Conservation (phyloP, 129 eudicot species). For the Apium graveolens region DNA sequence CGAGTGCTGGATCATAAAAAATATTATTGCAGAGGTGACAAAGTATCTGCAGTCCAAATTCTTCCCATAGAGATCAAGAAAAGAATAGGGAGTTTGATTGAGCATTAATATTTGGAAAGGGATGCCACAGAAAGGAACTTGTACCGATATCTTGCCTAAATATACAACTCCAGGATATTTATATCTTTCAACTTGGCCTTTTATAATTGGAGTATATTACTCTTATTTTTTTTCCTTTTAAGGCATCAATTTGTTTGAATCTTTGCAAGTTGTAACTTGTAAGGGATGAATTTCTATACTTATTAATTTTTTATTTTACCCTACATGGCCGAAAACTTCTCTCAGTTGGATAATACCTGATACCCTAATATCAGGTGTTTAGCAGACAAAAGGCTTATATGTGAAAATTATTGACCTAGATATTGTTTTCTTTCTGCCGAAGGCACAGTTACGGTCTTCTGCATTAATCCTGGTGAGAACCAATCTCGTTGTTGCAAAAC, state of each 20-base stretch:
- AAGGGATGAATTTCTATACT: neutral
- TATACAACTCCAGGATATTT: neutral
- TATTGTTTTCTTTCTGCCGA: neutral
- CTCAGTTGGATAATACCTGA: neutral
- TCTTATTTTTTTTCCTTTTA: neutral
- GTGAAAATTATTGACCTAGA: neutral
- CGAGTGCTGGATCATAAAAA: constrained; percentile 59
- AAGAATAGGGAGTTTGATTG: constrained; percentile 54
- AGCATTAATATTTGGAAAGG: too few relatives aligned
- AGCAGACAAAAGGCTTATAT: neutral
- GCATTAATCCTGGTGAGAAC: neutral
- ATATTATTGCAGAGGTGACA: constrained; percentile 67
- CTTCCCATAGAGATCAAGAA: constrained; percentile 56
- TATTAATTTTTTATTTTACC: neutral
- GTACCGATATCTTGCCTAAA: too few relatives aligned
- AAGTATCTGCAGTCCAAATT: constrained; percentile 69
- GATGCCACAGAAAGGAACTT: too few relatives aligned
- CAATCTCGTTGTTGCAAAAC: neutral
- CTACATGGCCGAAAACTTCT: neutral
- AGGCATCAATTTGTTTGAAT: neutral
- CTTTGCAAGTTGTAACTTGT: neutral
- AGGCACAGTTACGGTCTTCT: neutral
- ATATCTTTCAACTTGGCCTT: constrained; percentile 12
- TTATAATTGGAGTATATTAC: constrained; percentile 12
- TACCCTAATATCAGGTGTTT: neutral